Base-by-base conservation (phyloP, 2,329 filamentous ascomycete genomes). In the Aphanoascus verrucosus region DNA sequence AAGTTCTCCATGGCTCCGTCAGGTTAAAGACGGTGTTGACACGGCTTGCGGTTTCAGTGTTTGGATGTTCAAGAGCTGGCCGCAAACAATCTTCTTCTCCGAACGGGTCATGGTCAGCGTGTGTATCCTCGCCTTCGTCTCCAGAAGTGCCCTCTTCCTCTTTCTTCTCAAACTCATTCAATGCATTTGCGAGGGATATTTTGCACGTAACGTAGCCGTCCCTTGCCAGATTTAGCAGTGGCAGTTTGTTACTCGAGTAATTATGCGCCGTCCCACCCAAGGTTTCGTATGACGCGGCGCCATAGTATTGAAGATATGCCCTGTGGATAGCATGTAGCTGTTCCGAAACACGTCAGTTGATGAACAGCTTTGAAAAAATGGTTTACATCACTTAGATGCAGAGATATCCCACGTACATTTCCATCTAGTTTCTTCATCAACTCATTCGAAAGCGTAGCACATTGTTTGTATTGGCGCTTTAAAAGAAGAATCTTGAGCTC, bases 281-380 rank as follows among this genome's bases (percentile, higher is more conserved):
- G 3, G 67, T 66, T 54, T 77, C 74, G 55, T 74, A 71, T 23
- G 67, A 72, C 8, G 73, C 63, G 2, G 69, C 75, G 8, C 66
- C 65, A 61, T 77, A 76, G 60, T 76, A 75, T 55, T 67, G 65
- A 38, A 77, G 65, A 58, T 70, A 76, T 4, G 65, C 64, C 20
- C 62, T 63, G 53, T 68, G 58, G 31, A 70, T 57, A 5, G 64
- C 60, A 53, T 70, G 59, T 19, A 67, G 58, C 69, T 72, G 48
- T 44, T n/a, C 5, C 45, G 2, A n/a, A 28, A 9, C 41, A 1
- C 12, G 35, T 15, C 8, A 49, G 35, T 31, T 40, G 32, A 31
- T 28, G 11, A 38, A 9, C 9, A 11, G 15, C n/a, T 12, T 17
- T 2, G 17, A 15, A 14, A 35, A 8, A n/a, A 20, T 17, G 7